Percentiles rank a stretch among this genome's conserved stretches.
Conservation (phyloP, 2,329 filamentous ascomycete species). For the Biscogniauxia sp. region DNA sequence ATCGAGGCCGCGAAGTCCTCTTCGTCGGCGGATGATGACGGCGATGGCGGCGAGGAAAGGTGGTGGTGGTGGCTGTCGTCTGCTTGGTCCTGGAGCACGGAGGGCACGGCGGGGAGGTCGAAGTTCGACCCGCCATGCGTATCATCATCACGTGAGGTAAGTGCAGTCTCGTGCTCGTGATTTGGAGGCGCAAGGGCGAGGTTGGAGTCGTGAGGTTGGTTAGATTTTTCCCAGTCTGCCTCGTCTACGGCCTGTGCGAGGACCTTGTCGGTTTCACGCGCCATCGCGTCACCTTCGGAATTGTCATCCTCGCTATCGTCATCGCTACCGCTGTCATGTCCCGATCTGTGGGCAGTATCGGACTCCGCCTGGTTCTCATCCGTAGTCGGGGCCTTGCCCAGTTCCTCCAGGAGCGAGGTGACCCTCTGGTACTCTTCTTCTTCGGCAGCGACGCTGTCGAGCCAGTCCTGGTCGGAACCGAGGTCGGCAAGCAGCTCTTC, state of each 20-base stretch:
- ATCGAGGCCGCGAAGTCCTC: slow-evolving; percentile 43
- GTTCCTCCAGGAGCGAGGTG: slow-evolving; percentile 32
- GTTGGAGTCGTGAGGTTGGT: slow-evolving; percentile 12
- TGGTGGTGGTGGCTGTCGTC: slow-evolving; percentile 7
- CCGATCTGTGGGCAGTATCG: neutral
- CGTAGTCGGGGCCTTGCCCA: slow-evolving; percentile 24
- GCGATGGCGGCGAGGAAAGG: slow-evolving; percentile 22
- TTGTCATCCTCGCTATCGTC: slow-evolving; percentile 27
- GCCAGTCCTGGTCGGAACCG: slow-evolving; percentile 32
- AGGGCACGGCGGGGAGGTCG: slow-evolving; percentile 47
- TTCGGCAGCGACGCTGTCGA: slow-evolving; percentile 32
- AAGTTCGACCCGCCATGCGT: slow-evolving; percentile 21
- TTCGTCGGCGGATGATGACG: too few relatives aligned
- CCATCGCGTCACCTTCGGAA: slow-evolving; percentile 52
- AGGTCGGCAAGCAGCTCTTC: slow-evolving; percentile 50
- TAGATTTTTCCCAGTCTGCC: slow-evolving; percentile 34
- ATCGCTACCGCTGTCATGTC: neutral
- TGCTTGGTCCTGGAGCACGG: slow-evolving; percentile 38
- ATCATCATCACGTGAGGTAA: slow-evolving; percentile 2
- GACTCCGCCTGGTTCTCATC: slow-evolving; percentile 4
- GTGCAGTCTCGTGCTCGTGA: neutral
- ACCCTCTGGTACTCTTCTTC: slow-evolving; percentile 33
- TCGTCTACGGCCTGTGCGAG: slow-evolving; percentile 48
- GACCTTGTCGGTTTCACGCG: slow-evolving; percentile 41
- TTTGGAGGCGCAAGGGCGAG: neutral